These are phyloP conservation scores for Ruellia speciosa DNA, from an alignment of 305 asterid species.

Conservation along the genomic window DNA sequence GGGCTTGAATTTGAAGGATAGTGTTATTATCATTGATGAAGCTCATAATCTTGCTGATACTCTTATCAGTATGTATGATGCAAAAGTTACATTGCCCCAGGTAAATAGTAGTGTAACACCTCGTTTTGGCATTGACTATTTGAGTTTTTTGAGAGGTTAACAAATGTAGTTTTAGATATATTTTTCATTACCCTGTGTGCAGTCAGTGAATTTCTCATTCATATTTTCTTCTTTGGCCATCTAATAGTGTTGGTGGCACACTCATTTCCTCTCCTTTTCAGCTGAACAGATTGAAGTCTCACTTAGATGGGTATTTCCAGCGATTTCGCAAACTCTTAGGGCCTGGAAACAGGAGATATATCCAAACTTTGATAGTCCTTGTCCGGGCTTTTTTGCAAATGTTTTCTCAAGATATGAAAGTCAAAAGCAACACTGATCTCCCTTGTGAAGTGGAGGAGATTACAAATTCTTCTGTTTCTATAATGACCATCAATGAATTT, in stretches of 20 bases:
- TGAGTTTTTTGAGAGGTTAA: slow-evolving; percentile 10
- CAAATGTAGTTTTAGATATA: slow-evolving; percentile 10
- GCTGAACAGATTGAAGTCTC: slow-evolving; percentile 62
- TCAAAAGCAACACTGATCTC: slow-evolving; percentile 24
- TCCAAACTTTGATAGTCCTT: slow-evolving; percentile 73
- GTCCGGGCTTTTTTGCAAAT: slow-evolving; percentile 50
- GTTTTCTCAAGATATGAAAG: slow-evolving; percentile 31
- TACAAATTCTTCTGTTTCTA: slow-evolving; percentile 34
- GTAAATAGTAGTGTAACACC: slow-evolving; percentile 29
- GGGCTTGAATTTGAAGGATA: slow-evolving; percentile 68
- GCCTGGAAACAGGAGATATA: slow-evolving; percentile 88
- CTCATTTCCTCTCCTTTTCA: slow-evolving; percentile 30
- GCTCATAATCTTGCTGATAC: slow-evolving; percentile 98
- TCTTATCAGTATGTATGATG: slow-evolving; percentile 80
- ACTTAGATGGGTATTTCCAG: slow-evolving; percentile 59
- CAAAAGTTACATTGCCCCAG: slow-evolving; percentile 66
- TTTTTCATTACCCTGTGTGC: neutral
- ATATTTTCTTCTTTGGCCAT: slow-evolving; percentile 2
- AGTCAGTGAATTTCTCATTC: slow-evolving; percentile 2
- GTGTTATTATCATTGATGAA: slow-evolving; percentile 76
- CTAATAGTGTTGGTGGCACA: slow-evolving; percentile 9
- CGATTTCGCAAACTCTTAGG: slow-evolving; percentile 74
- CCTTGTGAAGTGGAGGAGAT: slow-evolving; percentile 31
- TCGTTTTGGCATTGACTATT: slow-evolving; percentile 12
- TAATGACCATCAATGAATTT: slow-evolving; percentile 71